These are phyloP conservation scores for Calonectria fujianensis DNA, from an alignment of 2,329 filamentous ascomycete species.

Conservation along the genomic window DNA sequence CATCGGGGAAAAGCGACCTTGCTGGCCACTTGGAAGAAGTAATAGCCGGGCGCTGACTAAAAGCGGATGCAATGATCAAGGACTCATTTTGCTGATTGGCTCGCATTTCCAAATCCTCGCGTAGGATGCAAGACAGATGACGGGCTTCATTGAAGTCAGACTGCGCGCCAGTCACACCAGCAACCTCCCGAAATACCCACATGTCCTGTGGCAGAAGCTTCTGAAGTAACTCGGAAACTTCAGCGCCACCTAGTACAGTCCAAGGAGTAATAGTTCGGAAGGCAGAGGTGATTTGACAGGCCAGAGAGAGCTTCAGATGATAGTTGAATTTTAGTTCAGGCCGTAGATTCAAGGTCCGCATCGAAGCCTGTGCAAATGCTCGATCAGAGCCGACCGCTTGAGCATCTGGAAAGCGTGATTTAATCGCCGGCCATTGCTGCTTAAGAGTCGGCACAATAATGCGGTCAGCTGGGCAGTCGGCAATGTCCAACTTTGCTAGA, in stretches of 20 bases:
- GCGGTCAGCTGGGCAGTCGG: background rate
- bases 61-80: background rate
- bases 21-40: background rate
- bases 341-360: background rate
- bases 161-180: constrained; percentile 1
- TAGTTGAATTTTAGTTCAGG: background rate
- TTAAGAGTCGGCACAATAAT: background rate
- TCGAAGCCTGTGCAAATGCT: background rate
- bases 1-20: background rate
- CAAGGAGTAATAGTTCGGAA: background rate
- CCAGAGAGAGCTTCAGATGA: background rate
- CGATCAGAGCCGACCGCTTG: background rate
- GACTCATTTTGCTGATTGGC: background rate
- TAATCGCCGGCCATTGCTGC: background rate
- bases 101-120: background rate
- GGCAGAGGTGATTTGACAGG: background rate
- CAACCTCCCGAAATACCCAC: background rate
- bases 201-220: background rate
- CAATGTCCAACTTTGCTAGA: background rate
- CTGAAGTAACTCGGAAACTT: background rate
- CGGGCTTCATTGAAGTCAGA: background rate
- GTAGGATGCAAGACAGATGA: background rate
- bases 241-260: background rate
- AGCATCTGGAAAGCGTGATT: background rate
- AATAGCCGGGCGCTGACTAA: background rate